Evolutionary conservation across 2,329 filamentous ascomycete species (phyloP).

Genomic region (Peltaster fructicola): DNA sequence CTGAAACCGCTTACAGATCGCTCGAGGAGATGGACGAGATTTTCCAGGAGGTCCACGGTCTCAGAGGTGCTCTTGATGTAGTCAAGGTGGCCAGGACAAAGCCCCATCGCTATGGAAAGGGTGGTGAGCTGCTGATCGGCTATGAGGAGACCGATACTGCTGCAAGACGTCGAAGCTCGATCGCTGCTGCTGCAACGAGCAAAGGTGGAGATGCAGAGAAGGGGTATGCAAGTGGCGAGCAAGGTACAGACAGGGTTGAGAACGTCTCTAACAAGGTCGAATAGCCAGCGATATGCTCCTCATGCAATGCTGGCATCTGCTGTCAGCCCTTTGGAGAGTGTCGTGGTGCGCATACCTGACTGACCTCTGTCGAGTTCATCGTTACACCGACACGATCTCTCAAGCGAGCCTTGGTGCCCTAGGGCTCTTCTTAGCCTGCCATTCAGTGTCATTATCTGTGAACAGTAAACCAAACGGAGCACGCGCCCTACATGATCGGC

Average conservation of each 20-base stretch:
- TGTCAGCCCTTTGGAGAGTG: too few species aligned
- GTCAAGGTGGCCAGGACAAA: conserved; percentile 34
- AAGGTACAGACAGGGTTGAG: conserved; percentile 2
- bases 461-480: too few species aligned
- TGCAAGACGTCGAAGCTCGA: conserved; percentile 10
- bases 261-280: too few species aligned
- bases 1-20: conserved; percentile 45
- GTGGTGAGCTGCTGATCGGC: conserved; percentile 37
- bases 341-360: too few species aligned
- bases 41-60: conserved; percentile 13
- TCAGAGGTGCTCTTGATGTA: conserved; percentile 37
- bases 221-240: conserved; percentile 4
- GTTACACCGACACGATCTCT: too few species aligned
- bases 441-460: too few species aligned
- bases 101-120: conserved; percentile 40
- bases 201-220: conserved; percentile 4
- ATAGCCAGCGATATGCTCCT: too few species aligned
- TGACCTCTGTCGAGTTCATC: too few species aligned
- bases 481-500: too few species aligned
- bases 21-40: conserved; percentile 51
- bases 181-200: conserved; percentile 4
- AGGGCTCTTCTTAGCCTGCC: too few species aligned
- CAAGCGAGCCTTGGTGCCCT: too few species aligned
- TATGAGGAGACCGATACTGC: conserved; percentile 26
- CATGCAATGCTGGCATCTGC: too few species aligned